A percentile compares a stretch with the other conserved stretches of the same genome.
Conservation (phyloP, 164 flowering plant species). For the Stephania cephalantha region DNA sequence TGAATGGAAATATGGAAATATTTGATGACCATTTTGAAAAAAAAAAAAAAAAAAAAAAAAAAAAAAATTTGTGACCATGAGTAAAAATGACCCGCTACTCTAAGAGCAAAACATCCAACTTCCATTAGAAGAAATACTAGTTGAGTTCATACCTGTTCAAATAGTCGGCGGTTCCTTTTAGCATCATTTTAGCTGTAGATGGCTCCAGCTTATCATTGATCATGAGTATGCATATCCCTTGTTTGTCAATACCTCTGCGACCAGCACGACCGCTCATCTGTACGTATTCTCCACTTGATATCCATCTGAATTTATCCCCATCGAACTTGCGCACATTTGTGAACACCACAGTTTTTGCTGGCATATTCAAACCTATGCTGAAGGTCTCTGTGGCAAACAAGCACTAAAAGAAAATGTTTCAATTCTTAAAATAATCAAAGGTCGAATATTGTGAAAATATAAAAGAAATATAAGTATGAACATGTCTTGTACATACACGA, state of each 20-base stretch:
- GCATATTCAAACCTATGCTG: conserved; percentile 99
- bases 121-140: neutral
- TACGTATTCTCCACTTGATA: conserved; percentile 97
- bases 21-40: no score
- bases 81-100: neutral
- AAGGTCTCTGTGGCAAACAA: conserved; percentile 99
- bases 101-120: neutral
- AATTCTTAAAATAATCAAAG: conserved; percentile 5
- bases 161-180: conserved; percentile 93
- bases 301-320: conserved; percentile 98
- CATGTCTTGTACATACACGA: neutral
- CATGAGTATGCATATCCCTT: conserved; percentile 97
- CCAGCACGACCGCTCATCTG: conserved; percentile 99
- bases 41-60: no score
- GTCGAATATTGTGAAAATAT: neutral
- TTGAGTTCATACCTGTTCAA: conserved; percentile 68
- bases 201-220: conserved; percentile 98
- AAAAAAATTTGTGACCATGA: no score
- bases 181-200: conserved; percentile 89
- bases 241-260: conserved; percentile 93
- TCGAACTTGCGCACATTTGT: conserved; percentile 97
- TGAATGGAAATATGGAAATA: no score
- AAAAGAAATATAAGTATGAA: neutral
- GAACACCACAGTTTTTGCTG: conserved; percentile 98
- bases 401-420: conserved; percentile 44